A percentile compares a stretch with the other conserved stretches of the same genome.
phyloP scores from a whole-genome alignment of 768 basidiomycete genomes.

The Tephrocybe sp. region DNA sequence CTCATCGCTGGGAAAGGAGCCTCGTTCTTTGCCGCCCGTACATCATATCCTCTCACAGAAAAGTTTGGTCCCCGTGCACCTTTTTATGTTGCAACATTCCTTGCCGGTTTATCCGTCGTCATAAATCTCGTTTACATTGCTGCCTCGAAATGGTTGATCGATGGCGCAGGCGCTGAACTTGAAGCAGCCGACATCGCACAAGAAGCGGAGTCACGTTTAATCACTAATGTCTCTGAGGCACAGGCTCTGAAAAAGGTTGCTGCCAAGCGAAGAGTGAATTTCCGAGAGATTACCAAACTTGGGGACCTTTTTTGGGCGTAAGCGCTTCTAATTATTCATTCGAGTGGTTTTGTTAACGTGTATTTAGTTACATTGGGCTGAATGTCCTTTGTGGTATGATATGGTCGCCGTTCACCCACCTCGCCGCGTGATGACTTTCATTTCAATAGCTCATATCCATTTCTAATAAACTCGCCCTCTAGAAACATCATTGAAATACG shows the following conservation, averaged over 20 bases:
- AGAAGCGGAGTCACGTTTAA: conserved; percentile 47
- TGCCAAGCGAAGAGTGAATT: conserved; percentile 57
- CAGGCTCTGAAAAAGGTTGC: conserved; percentile 65
- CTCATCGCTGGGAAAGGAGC: conserved; percentile 79
- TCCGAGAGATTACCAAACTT: conserved; percentile 58
- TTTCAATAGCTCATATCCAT: not conserved
- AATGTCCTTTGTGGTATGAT: conserved; percentile 75
- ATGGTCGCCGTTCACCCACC: conserved; percentile 77
- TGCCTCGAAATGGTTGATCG: conserved; percentile 62
- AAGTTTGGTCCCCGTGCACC: conserved; percentile 67
- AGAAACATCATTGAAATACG: conserved; percentile 75
- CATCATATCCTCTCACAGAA: conserved; percentile 74
- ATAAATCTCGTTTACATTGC: conserved; percentile 68
- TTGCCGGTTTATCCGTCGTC: conserved; percentile 63
- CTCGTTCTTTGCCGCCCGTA: conserved; percentile 72
- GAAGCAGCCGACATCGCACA: conserved; percentile 61
- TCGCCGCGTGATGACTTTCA: conserved; percentile 56
- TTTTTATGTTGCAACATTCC: conserved; percentile 63
- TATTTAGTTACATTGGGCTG: conserved; percentile 62
- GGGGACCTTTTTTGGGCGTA: conserved; percentile 82
- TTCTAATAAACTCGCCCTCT: conserved; percentile 8
- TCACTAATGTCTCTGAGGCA: conserved; percentile 49
- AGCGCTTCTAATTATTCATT: conserved; percentile 20
- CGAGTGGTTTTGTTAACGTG: conserved; percentile 4
- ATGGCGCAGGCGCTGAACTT: conserved; percentile 56